Conservation (phyloP, 2,329 filamentous ascomycete species). For the Cladosporium sphaerospermum region DNA sequence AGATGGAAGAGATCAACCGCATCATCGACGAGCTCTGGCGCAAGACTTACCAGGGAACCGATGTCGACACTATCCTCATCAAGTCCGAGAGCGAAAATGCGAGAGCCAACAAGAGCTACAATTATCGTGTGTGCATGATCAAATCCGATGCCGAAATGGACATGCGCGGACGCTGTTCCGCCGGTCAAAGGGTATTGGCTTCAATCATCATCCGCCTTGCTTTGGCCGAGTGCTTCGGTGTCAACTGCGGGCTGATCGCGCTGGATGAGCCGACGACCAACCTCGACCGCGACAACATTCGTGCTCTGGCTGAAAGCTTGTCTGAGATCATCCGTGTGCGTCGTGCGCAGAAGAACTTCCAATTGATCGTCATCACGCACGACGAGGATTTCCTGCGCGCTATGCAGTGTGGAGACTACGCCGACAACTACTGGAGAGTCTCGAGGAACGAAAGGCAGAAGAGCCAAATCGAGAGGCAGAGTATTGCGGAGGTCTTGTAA, state of each 20-base stretch:
- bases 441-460: conserved; percentile 78
- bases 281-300: conserved; percentile 90
- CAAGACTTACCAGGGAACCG: conserved; percentile 91
- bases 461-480: conserved; percentile 68
- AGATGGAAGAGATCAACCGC: conserved; percentile 97
- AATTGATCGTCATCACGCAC: conserved; percentile 97
- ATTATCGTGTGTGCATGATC: conserved; percentile 95
- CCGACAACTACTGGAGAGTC: conserved; percentile 85
- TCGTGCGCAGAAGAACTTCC: conserved; percentile 85
- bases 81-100: conserved; percentile 78
- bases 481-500: conserved; percentile 26
- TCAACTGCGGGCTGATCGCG: conserved; percentile 92
- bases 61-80: conserved; percentile 95
- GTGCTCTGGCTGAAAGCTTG: conserved; percentile 74
- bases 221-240: conserved; percentile 90
- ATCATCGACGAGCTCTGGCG: conserved; percentile 97
- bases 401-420: conserved; percentile 92
- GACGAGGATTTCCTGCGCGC: conserved; percentile 91
- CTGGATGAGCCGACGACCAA: conserved; percentile 98
- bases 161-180: conserved; percentile 95
- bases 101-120: conserved; percentile 76
- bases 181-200: conserved; percentile 92
- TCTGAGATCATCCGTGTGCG: conserved; percentile 81
- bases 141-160: conserved; percentile 98
- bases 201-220: conserved; percentile 96